Evolutionary conservation across 164 flowering plant genomes (phyloP).

Genomic region (Buxus sempervirens): DNA sequence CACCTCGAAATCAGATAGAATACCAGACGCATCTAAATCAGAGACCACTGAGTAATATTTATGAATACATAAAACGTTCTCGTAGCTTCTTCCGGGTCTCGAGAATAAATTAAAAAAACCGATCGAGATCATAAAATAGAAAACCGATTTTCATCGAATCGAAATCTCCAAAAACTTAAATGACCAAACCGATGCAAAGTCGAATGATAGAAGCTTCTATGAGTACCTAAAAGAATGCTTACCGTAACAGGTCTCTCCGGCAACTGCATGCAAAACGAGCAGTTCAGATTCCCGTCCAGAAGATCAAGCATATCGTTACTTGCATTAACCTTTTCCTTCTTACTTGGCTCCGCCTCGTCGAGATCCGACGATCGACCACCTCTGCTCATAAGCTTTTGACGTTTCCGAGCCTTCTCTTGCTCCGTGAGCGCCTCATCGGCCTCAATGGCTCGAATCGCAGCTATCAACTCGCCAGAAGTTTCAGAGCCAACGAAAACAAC

Average conservation of each 20-base stretch:
- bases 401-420: slow-evolving; percentile 62
- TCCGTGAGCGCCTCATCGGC: slow-evolving; percentile 54
- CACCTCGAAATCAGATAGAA: too few relatives aligned
- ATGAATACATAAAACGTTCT: too few relatives aligned
- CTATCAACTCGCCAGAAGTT: slow-evolving; percentile 34
- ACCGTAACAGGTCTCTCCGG: slow-evolving; percentile 89
- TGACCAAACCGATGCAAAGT: too few relatives aligned
- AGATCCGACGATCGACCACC: slow-evolving; percentile 1
- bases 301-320: slow-evolving; percentile 32
- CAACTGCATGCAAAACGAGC: slow-evolving; percentile 69
- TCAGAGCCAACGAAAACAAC: slow-evolving; percentile 9
- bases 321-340: slow-evolving; percentile 7
- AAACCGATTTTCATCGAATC: too few relatives aligned
- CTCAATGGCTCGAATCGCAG: slow-evolving; percentile 66
- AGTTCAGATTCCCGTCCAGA: slow-evolving; percentile 48
- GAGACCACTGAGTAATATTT: too few relatives aligned
- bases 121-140: too few relatives aligned
- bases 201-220: too few relatives aligned
- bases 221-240: background rate
- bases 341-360: slow-evolving; percentile 7
- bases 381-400: slow-evolving; percentile 70
- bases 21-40: too few relatives aligned
- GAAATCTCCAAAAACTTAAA: too few relatives aligned
- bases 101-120: too few relatives aligned
- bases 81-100: too few relatives aligned